These are phyloP conservation scores for Pseudocercospora ulei DNA, from an alignment of 2,329 filamentous ascomycete species.

Conservation along the genomic window DNA sequence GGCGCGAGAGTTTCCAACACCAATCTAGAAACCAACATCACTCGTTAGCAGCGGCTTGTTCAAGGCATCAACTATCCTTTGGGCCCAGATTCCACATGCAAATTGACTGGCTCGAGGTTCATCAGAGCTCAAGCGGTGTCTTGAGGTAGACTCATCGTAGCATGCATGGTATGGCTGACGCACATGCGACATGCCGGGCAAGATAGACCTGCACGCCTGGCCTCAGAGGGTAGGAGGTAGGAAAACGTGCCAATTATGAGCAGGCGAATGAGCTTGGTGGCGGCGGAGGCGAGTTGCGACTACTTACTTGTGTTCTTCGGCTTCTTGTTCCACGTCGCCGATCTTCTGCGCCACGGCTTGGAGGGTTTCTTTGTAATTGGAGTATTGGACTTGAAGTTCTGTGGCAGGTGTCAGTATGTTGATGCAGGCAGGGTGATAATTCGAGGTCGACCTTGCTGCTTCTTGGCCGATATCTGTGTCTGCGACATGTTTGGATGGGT, in stretches of 20 bases:
- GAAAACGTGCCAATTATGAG: neutral
- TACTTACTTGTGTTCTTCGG: conserved; percentile 88
- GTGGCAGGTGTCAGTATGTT: conserved; percentile 3
- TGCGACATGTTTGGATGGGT: conserved; percentile 39
- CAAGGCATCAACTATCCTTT: no score
- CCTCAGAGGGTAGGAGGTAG: no score
- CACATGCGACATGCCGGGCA: neutral
- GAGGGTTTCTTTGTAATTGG: conserved; percentile 64
- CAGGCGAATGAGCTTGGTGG: conserved; percentile 13
- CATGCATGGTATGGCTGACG: neutral
- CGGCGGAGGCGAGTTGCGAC: conserved; percentile 35
- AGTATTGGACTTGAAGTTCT: conserved; percentile 75
- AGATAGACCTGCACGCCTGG: no score
- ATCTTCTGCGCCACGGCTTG: conserved; percentile 94
- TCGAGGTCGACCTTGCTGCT: conserved; percentile 78
- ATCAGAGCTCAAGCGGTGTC: no score
- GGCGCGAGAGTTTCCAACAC: conserved; percentile 86
- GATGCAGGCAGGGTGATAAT: neutral
- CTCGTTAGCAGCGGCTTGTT: neutral
- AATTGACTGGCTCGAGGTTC: no score
- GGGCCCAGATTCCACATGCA: no score
- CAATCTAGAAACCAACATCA: conserved; percentile 50
- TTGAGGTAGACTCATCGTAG: no score
- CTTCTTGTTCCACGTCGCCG: conserved; percentile 92
- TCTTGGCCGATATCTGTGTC: conserved; percentile 51